phyloP scores from a whole-genome alignment of 768 basidiomycete genomes.

The Mycena kentingensis region DNA sequence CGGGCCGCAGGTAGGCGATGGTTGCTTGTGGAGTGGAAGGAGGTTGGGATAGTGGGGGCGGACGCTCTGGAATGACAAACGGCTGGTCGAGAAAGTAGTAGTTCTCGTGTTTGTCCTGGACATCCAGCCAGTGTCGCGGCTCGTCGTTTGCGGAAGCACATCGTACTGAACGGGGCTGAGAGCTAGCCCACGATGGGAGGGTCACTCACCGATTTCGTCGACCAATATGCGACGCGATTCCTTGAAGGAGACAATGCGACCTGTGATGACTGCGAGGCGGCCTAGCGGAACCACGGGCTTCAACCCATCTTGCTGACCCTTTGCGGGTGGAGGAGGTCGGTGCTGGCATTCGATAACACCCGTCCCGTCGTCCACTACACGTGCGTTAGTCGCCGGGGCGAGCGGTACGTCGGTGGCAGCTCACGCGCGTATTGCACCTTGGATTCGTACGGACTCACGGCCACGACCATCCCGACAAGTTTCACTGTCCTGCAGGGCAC shows the following conservation, averaged over 20 bases:
- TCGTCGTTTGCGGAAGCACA: slow-evolving; percentile 61
- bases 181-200: not conserved
- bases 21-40: not conserved
- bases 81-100: slow-evolving; percentile 51
- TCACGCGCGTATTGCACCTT: slow-evolving; percentile 61
- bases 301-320: slow-evolving; percentile 17
- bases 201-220: slow-evolving; percentile 51
- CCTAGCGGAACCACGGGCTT: slow-evolving; percentile 12
- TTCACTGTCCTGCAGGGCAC: slow-evolving; percentile 68
- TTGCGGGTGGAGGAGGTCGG: slow-evolving; percentile 33
- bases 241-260: slow-evolving; percentile 11
- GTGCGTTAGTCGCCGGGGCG: not conserved
- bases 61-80: slow-evolving; percentile 48
- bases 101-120: slow-evolving; percentile 53
- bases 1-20: not conserved
- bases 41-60: slow-evolving; percentile 10
- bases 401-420: no score
- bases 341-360: slow-evolving; percentile 69
- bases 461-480: slow-evolving; percentile 67
- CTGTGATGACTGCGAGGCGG: slow-evolving; percentile 18
- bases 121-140: slow-evolving; percentile 54
- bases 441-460: slow-evolving; percentile 58
- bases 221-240: slow-evolving; percentile 29
- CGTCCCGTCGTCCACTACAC: slow-evolving; percentile 76
- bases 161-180: slow-evolving; percentile 33